phyloP scores from a whole-genome alignment of 2,329 filamentous ascomycete species.

The Eutypella sp. region DNA sequence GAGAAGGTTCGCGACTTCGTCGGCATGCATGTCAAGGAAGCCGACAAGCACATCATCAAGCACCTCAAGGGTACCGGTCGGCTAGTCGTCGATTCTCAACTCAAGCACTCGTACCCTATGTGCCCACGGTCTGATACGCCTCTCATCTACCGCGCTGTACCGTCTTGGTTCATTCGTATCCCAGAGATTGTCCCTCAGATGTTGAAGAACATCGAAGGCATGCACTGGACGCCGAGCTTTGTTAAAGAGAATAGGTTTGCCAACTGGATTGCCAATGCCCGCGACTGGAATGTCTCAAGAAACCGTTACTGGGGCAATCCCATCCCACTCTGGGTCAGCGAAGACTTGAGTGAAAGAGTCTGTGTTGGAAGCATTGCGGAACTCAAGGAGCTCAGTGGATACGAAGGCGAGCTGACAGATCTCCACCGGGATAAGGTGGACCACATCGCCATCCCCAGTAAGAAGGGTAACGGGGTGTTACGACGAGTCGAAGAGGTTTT shows the following conservation, averaged over 20 bases:
- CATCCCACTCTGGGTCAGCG: slow-evolving; percentile 85
- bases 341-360: slow-evolving; percentile 80
- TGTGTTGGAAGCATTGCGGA: slow-evolving; percentile 83
- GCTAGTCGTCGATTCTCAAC: slow-evolving; percentile 77
- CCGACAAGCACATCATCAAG: slow-evolving; percentile 91
- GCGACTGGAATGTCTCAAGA: slow-evolving; percentile 92
- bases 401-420: slow-evolving; percentile 74
- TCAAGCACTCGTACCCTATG: slow-evolving; percentile 89
- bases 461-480: slow-evolving; percentile 78
- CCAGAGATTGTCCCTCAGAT: slow-evolving; percentile 78
- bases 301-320: slow-evolving; percentile 96
- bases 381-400: slow-evolving; percentile 81
- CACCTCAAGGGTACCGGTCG: slow-evolving; percentile 72
- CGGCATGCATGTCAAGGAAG: slow-evolving; percentile 84
- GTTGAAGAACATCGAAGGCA: slow-evolving; percentile 83
- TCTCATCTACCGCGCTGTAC: slow-evolving; percentile 85
- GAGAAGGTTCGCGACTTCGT: slow-evolving; percentile 72
- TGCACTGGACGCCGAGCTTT: slow-evolving; percentile 85
- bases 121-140: slow-evolving; percentile 94
- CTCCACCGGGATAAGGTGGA: slow-evolving; percentile 92
- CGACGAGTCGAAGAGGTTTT: slow-evolving; percentile 84
- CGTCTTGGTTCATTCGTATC: slow-evolving; percentile 93
- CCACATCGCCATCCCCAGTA: slow-evolving; percentile 87
- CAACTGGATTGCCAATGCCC: slow-evolving; percentile 86
- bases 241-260: slow-evolving; percentile 90